Percentiles rank a stretch among this genome's conserved stretches.
phyloP scores from a whole-genome alignment of 495 filamentous ascomycete species.

The Tuber melanosporum region DNA sequence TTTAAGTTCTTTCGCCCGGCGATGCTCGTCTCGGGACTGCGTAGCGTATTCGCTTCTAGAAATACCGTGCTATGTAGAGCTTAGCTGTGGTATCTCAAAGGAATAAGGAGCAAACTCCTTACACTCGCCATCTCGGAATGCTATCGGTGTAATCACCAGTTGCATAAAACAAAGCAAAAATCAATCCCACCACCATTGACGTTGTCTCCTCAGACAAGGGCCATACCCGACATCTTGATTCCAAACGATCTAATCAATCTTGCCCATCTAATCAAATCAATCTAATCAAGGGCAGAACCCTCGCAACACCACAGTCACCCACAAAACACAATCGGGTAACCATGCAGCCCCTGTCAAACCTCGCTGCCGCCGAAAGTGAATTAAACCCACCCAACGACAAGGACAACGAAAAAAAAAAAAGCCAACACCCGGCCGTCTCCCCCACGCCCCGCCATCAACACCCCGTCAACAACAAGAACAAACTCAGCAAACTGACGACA shows the following conservation, averaged over 20 bases:
- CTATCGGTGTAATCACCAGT: background rate
- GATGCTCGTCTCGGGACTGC: constrained; percentile 58
- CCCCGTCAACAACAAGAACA: constrained; percentile 39
- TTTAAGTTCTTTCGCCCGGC: constrained; percentile 60
- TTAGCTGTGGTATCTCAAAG: background rate
- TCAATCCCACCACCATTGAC: background rate
- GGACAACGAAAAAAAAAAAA: constrained; percentile 16
- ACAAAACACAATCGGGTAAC: background rate
- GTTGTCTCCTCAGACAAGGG: background rate
- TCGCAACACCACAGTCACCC: background rate
- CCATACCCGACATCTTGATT: background rate
- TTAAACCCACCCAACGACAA: constrained; percentile 12
- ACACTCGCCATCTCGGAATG: background rate
- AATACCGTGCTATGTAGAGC: constrained; percentile 65
- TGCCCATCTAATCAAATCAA: background rate
- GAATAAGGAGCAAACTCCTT: background rate
- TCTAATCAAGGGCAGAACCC: constrained; percentile 2
- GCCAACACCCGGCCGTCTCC: constrained; percentile 12
- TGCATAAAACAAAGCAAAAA: background rate
- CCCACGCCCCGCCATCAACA: constrained; percentile 8
- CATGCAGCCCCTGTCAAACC: background rate
- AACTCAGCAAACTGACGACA: constrained; percentile 52
- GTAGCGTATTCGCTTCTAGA: constrained; percentile 55
- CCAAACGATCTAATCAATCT: background rate
- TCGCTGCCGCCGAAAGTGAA: background rate